Base-by-base conservation (phyloP, 2,329 filamentous ascomycete species). In the Boeremia lycopersici region DNA sequence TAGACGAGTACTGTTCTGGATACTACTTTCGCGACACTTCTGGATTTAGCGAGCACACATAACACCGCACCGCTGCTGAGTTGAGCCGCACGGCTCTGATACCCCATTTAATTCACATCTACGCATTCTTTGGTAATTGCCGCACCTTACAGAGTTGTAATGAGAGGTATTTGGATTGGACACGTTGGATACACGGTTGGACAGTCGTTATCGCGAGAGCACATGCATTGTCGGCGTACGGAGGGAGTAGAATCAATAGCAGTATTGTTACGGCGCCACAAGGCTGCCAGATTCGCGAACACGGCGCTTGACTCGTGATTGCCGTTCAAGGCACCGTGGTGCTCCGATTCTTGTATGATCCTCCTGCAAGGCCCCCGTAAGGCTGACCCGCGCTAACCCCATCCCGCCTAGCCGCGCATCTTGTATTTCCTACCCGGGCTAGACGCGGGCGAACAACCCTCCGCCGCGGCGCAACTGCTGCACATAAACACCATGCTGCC, bases 41-140 rank as follows among this genome's bases (percentile, higher is more conserved):
- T 61, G 56, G 31, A 55, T 59, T 61, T 61, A 57, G 56, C 56
- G 53, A 57, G 53, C 49, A 46, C 49, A 48, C 36, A 30, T 56
- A 54, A 40, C 45, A 48, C 39, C n/a, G 39, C 45, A 31, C 41
- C 45, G 41, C 45, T 45, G 51, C 45, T 49, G 35, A 45, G 6
- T 49, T 36, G 46, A 45, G 52, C 41, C 29, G 13, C 25, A 25
- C 15, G 40, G 51, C 51, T 54, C 51, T 49, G 40, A 54, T 54
- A 54, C 52, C 52, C 52, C 45, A 34, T 53, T 51, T 23, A 44
- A 38, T 48, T 48, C 38, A 29, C n/a, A 48, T 48, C 34, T 45
- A 45, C 44, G 45, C 45, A 39, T 48, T 44, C 34, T 34, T 44
- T 48, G 45, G 29, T 43, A n/a, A 29, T 5, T 6, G 36, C 30